These are phyloP conservation scores for Colletotrichum nymphaeae DNA, from an alignment of 2,329 filamentous ascomycete genomes.

Conservation along the genomic window DNA sequence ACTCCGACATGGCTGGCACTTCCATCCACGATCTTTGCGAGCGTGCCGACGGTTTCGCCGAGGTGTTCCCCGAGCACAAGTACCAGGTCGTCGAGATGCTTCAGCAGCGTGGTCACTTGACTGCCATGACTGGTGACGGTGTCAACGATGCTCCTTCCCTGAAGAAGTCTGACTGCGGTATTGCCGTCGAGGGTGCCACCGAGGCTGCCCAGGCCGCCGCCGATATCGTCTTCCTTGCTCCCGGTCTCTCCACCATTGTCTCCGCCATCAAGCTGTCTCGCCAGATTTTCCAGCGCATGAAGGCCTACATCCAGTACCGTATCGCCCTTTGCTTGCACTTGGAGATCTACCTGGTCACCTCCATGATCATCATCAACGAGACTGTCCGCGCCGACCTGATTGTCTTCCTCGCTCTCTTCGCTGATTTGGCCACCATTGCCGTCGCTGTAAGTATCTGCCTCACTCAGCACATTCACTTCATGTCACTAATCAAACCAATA, in stretches of 20 bases:
- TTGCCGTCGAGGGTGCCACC: constrained; percentile 77
- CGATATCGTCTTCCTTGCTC: constrained; percentile 81
- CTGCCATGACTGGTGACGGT: constrained; percentile 82
- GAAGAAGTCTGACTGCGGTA: constrained; percentile 81
- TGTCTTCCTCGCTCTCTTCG: constrained; percentile 83
- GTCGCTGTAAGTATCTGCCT: constrained; percentile 58
- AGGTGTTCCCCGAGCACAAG: constrained; percentile 81
- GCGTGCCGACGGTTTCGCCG: constrained; percentile 78
- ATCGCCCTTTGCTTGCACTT: constrained; percentile 80
- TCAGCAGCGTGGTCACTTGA: constrained; percentile 78
- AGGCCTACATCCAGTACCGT: constrained; percentile 82
- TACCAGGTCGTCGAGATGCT: constrained; percentile 82
- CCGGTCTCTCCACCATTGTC: constrained; percentile 77
- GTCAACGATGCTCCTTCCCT: constrained; percentile 82
- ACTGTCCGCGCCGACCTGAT: constrained; percentile 78
- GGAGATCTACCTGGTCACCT: constrained; percentile 81
- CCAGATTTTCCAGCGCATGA: constrained; percentile 84
- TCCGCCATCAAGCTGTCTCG: constrained; percentile 79
- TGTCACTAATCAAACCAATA: constrained; percentile 1
- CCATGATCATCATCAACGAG: constrained; percentile 85
- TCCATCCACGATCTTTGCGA: constrained; percentile 82
- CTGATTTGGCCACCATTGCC: constrained; percentile 82
- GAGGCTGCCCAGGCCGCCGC: constrained; percentile 79
- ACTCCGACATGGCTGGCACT: constrained; percentile 78
- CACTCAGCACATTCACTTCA: accelerated